Evolutionary conservation across 2,329 filamentous ascomycete species (phyloP).

Genomic region (Penicillium sp.): DNA sequence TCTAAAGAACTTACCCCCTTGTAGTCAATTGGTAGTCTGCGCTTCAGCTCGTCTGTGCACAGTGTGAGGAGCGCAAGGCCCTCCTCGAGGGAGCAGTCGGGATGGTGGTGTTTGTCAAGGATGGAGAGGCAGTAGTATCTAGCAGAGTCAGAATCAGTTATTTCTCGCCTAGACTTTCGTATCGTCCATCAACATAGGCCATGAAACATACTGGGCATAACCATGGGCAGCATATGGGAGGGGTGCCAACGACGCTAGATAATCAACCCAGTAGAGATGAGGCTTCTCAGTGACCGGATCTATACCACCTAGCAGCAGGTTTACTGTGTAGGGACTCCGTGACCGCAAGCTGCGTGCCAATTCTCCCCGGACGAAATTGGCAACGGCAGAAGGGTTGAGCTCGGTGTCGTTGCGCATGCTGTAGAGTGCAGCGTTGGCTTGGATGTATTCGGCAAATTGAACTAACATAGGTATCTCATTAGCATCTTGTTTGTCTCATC

Average conservation of each 20-base stretch:
- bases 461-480: conserved; percentile 54
- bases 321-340: conserved; percentile 93
- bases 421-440: conserved; percentile 97
- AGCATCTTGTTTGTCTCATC: conserved; percentile 9
- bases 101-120: conserved; percentile 97
- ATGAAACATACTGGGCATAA: conserved; percentile 78
- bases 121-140: conserved; percentile 98
- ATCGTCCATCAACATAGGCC: not conserved
- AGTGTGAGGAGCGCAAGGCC: conserved; percentile 89
- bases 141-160: conserved; percentile 18
- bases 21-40: conserved; percentile 96
- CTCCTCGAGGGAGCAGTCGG: conserved; percentile 83
- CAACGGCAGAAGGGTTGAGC: conserved; percentile 82
- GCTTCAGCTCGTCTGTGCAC: conserved; percentile 96
- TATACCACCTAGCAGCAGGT: conserved; percentile 89
- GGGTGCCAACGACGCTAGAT: conserved; percentile 82
- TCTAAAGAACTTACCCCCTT: conserved; percentile 71
- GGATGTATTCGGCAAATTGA: conserved; percentile 98
- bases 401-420: conserved; percentile 97
- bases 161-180: not conserved
- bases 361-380: conserved; percentile 91
- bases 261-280: conserved; percentile 94
- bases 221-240: conserved; percentile 96
- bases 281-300: conserved; percentile 91
- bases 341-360: conserved; percentile 87